Evolutionary conservation across 2,329 filamentous ascomycete species (phyloP).

Genomic region (Esteya vermicola): DNA sequence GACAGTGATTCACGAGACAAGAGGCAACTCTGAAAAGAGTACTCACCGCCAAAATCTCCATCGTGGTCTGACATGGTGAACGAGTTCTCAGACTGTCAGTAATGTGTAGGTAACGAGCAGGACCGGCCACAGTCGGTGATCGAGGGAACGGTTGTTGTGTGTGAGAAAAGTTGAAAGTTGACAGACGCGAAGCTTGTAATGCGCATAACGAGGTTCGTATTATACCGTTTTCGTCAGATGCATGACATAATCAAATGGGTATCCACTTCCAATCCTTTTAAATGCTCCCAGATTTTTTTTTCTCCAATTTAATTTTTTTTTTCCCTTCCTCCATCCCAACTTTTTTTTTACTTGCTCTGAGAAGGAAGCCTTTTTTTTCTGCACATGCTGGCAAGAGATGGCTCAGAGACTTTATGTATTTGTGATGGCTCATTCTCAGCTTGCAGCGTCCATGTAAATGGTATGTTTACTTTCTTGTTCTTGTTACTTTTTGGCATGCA

Average conservation of each 20-base stretch:
- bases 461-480: background rate
- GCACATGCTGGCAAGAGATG: no score
- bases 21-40: background rate
- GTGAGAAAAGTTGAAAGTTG: no score
- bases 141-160: no score
- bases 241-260: background rate
- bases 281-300: background rate
- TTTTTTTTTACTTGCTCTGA: background rate
- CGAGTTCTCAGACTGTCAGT: background rate
- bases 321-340: background rate
- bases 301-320: background rate
- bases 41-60: slow-evolving; percentile 39
- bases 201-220: no score
- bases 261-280: background rate
- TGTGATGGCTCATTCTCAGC: no score
- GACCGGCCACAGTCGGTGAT: no score
- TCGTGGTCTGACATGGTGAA: slow-evolving; percentile 50
- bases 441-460: no score
- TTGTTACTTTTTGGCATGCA: background rate
- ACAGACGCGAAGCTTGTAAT: no score
- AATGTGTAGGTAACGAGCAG: no score
- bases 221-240: no score
- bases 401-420: no score
- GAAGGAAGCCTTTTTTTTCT: no score
- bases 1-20: background rate